A percentile compares a stretch with the other conserved stretches of the same genome.
These are phyloP conservation scores for Zoysia pacifica DNA, from an alignment of 176 grass and related monocot species.

Conservation along the genomic window DNA sequence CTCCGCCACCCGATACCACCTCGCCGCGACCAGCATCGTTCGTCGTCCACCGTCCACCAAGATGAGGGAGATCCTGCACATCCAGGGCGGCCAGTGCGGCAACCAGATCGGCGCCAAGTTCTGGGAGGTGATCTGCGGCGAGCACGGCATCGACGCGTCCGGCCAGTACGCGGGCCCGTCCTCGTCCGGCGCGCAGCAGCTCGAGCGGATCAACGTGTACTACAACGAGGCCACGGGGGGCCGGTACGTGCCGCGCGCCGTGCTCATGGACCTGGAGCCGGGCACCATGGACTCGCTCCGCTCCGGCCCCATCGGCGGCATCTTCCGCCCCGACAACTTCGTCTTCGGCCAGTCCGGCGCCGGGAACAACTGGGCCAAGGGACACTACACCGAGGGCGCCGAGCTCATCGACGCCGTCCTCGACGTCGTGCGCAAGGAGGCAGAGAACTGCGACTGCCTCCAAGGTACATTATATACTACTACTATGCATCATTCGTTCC, in stretches of 20 bases:
- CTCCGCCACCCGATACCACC: no score
- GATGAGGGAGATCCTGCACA: conserved; percentile 94
- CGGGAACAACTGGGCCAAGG: conserved; percentile 89
- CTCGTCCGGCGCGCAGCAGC: conserved; percentile 40
- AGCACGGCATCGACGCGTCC: conserved; percentile 69
- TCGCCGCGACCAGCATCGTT: no score
- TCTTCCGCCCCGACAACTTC: conserved; percentile 89
- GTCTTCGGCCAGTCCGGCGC: conserved; percentile 84
- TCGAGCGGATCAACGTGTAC: conserved; percentile 85
- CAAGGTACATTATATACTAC: conserved; percentile 44
- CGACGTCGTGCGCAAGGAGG: conserved; percentile 84
- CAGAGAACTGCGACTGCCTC: conserved; percentile 77
- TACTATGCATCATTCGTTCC: no score
- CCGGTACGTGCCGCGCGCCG: conserved; percentile 63
- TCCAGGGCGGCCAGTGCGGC: conserved; percentile 88
- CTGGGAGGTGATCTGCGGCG: conserved; percentile 97
- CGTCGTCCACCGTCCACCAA: background rate
- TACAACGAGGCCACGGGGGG: conserved; percentile 69
- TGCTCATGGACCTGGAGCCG: conserved; percentile 79
- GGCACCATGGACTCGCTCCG: conserved; percentile 83
- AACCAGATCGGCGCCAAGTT: conserved; percentile 98
- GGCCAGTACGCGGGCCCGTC: no score
- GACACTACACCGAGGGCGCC: conserved; percentile 80
- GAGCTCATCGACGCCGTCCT: conserved; percentile 81
- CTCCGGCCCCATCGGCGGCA: conserved; percentile 61